Evolutionary conservation across 2,329 filamentous ascomycete species (phyloP).

Genomic region (Calonectria naviculata): DNA sequence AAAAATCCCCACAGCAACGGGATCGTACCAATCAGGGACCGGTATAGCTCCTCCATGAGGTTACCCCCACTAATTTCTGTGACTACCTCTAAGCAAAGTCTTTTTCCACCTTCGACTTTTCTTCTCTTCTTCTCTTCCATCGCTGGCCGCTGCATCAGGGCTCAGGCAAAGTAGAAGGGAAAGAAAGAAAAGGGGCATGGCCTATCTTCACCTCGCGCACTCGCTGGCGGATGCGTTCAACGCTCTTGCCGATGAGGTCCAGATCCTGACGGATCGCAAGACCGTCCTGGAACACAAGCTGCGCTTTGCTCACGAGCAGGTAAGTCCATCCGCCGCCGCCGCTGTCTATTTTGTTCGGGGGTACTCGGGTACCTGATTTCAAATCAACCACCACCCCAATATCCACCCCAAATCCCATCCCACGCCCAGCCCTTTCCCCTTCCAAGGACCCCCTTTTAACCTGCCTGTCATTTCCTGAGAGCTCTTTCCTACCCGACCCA

Average conservation of each 20-base stretch:
- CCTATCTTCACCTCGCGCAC: slow-evolving; percentile 57
- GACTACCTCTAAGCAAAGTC: slow-evolving; percentile 27
- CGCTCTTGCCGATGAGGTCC: slow-evolving; percentile 73
- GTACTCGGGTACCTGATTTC: slow-evolving; percentile 27
- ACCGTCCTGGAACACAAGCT: slow-evolving; percentile 75
- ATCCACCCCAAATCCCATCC: slow-evolving; percentile 14
- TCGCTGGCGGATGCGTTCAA: slow-evolving; percentile 73
- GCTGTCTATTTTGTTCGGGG: slow-evolving; percentile 18
- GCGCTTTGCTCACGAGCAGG: slow-evolving; percentile 74
- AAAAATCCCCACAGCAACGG: slow-evolving; percentile 9
- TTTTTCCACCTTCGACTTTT: slow-evolving; percentile 21
- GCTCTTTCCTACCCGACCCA: slow-evolving; percentile 15
- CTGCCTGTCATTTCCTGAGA: background rate
- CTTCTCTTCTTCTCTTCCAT: slow-evolving; percentile 19
- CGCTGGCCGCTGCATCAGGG: slow-evolving; percentile 26
- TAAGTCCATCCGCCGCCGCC: slow-evolving; percentile 49
- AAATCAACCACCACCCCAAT: slow-evolving; percentile 21
- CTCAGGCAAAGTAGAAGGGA: slow-evolving; percentile 10
- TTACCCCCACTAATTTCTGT: slow-evolving; percentile 15
- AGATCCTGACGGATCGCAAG: slow-evolving; percentile 71
- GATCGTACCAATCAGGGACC: slow-evolving; percentile 12
- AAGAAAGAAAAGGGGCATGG: slow-evolving; percentile 44
- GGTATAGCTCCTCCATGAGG: background rate
- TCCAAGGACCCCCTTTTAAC: slow-evolving; percentile 8
- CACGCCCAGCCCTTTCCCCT: slow-evolving; percentile 24